Percentiles rank a stretch among this genome's conserved stretches.
Evolutionary conservation across 2,329 filamentous ascomycete genomes (phyloP).

Genomic region (Parascedosporium putredinis): DNA sequence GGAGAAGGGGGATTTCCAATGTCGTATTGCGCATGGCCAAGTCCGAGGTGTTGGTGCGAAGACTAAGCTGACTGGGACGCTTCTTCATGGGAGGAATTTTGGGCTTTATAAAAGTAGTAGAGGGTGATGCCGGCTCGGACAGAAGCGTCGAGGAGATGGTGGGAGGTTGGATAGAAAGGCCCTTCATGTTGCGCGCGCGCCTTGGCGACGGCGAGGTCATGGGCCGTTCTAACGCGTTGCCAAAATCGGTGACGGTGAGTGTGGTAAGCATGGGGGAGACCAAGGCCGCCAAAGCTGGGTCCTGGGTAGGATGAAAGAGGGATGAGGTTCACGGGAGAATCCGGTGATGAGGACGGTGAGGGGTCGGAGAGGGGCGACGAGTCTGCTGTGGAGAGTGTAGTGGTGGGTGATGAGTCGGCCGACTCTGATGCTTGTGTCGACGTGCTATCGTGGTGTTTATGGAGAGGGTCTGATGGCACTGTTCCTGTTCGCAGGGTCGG

Average conservation of each 20-base stretch:
- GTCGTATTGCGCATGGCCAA: conserved; percentile 35
- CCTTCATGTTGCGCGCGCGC: conserved; percentile 74
- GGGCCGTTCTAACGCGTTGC: conserved; percentile 36
- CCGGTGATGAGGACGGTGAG: conserved; percentile 84
- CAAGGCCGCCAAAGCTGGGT: conserved; percentile 42
- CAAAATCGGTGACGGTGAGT: conserved; percentile 33
- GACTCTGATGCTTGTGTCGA: conserved; percentile 73
- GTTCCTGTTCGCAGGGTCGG: conserved; percentile 28
- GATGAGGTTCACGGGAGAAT: conserved; percentile 70
- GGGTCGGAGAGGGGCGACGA: conserved; percentile 83
- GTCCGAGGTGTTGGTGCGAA: conserved; percentile 60
- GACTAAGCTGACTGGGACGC: conserved; percentile 67
- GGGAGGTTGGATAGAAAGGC: conserved; percentile 65
- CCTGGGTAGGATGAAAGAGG: conserved; percentile 60
- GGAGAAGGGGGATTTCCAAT: conserved; percentile 47
- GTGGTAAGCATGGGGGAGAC: conserved; percentile 22
- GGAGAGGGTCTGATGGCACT: conserved; percentile 38
- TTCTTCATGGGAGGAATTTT: conserved; percentile 59
- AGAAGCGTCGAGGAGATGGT: conserved; percentile 31
- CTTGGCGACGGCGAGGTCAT: conserved; percentile 61
- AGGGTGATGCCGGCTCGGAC: conserved; percentile 50
- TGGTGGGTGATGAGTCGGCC: conserved; percentile 89
- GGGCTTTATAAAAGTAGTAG: conserved; percentile 72
- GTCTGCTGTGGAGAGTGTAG: conserved; percentile 84
- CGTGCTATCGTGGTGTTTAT: conserved; percentile 67